Base-by-base conservation (phyloP, 2,329 filamentous ascomycete genomes). In the Berkeleyomyces basicola region DNA sequence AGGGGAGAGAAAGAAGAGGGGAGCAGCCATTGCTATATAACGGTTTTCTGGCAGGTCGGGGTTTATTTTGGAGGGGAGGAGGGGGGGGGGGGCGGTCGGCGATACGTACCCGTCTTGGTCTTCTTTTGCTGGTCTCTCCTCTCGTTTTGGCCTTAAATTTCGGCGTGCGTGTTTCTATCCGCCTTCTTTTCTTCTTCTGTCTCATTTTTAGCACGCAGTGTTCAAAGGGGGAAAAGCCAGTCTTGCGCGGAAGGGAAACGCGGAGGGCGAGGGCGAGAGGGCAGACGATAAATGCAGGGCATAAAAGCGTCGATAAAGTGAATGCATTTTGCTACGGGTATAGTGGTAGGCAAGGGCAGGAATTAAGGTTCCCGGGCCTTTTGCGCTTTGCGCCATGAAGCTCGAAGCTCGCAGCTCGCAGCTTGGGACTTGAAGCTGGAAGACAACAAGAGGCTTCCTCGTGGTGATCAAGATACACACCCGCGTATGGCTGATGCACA, bases 171-270 rank as follows among this genome's bases (percentile, higher is more conserved):
- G 2, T n/a, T 60, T 60, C 42, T 49, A 37, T 37, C 49, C 33
- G 39, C 11, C 57, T 42, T 61, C 44, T 51, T 49, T 61, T 61
- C n/a, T 16, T 61, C 44, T 61, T 61, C 44, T 55, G 51, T 39
- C 51, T 55, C 33, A 55, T 39, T 39, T 51, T 39, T 37, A 51
- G 3, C n/a, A 44, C 37, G 23, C 16, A 43, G 16, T 49, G 14
- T 14, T 23, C 3, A 55, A 51, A 51, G 47, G 40, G 47, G 40
- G n/a, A 63, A 42, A 53, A 59, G 10, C 14, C 36, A 10, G 31
- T 7, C 49, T 36, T 53, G 7, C 4, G 49, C 49, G 9, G 7
- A 53, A 36, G 49, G 49, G 49, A 53, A 36, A 36, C 23, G 23
- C 23, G 23, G 43, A 37, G 33, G 7, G 16, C 3, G 53, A 37